Base-by-base conservation (phyloP, 1,284 basidiomycete genomes). In the Ustilago nuda region DNA sequence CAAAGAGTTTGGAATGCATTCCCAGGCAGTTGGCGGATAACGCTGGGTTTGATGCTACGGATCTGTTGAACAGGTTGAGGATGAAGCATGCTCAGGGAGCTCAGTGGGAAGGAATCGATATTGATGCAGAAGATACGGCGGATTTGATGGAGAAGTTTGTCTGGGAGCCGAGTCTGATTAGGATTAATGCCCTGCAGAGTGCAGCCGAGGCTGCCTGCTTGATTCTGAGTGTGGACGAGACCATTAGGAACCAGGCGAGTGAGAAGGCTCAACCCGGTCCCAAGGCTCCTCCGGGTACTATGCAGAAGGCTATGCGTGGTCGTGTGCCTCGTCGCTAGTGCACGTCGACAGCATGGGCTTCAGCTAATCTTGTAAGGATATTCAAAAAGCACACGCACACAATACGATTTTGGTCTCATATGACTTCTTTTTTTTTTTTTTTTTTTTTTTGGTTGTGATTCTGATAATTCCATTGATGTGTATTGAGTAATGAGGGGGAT, bases 1-100 rank as follows among this genome's bases (percentile, higher is more conserved):
- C 97, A 70, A 98, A 97, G 87, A 93, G 96, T 0, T 90, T 99
- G 58, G 97, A 99, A 87, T 91, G 96, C 80, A 98, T 99, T 83
- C 97, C 97, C 32, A 92, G 97, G 46, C 96, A 99, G 86, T 95
- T 99, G 73, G 97, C 94, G 84, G 96, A 99, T 87, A 99, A 99
- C 84, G 97, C 97, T 19, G 97, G 97, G 19, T 89, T 99, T 41
- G 97, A 99, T 87, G 96, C 96, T 1, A 99, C 96, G 12, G 97
- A 99, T 84, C 91, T 99, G 61, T 89, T 99, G 68, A 99, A 99
- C 89, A 95, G 98, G 86, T 90, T 99, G 63, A 92, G 97, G 67
- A 98, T 98, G 94, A 92, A 92, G 82, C 96, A 99, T 85, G 94
- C 94, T 0, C 91, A 91, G 69, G 94, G 93, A 51, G 88, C 89